Evolutionary conservation across 164 flowering plant genomes (phyloP).

Genomic region (Taxillus chinensis): DNA sequence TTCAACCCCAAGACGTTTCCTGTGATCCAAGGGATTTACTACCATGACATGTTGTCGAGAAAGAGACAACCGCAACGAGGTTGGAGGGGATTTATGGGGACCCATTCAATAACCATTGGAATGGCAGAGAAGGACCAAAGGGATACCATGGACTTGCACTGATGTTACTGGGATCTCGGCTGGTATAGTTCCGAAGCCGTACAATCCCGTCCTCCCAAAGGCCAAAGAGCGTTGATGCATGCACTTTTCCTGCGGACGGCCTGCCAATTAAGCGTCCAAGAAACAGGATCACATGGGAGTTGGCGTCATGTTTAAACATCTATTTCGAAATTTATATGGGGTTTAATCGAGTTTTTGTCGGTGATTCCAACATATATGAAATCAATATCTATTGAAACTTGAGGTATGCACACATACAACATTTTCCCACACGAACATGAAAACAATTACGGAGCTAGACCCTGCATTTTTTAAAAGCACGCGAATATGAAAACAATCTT

Average conservation of each 20-base stretch:
- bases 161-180: constrained; percentile 39
- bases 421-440: too few relatives aligned
- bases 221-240: constrained; percentile 1
- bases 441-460: too few relatives aligned
- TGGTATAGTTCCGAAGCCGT: constrained; percentile 45
- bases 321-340: too few relatives aligned
- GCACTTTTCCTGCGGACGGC: constrained; percentile 39
- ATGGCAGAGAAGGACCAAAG: constrained; percentile 27
- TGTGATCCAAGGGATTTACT: constrained; percentile 35
- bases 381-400: too few relatives aligned
- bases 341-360: too few relatives aligned
- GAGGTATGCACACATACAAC: too few relatives aligned
- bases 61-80: constrained; percentile 45
- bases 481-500: too few relatives aligned
- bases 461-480: too few relatives aligned
- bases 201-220: constrained; percentile 29
- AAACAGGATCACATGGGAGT: too few relatives aligned
- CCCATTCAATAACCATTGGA: constrained; percentile 38
- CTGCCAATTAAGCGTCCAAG: constrained; percentile 37
- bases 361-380: too few relatives aligned
- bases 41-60: constrained; percentile 39
- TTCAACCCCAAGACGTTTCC: constrained; percentile 65
- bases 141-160: constrained; percentile 58
- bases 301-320: too few relatives aligned
- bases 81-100: constrained; percentile 45